phyloP scores from a whole-genome alignment of 257 asterid species.

The Misopates orontium region DNA sequence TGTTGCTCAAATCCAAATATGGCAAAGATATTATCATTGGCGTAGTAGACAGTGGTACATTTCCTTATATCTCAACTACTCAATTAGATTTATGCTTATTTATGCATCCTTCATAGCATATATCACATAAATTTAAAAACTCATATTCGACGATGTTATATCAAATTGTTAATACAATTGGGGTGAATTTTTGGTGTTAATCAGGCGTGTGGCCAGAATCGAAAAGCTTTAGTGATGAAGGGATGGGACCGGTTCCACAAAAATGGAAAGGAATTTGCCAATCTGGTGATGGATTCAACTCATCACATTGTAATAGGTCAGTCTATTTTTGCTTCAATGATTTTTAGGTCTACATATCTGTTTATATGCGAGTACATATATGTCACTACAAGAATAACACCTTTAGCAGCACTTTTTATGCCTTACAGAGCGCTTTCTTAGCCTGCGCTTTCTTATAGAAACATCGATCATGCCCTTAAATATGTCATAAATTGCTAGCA shows the following conservation, averaged over 20 bases:
- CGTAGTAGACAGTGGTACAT: conserved; percentile 68
- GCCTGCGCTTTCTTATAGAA: no score
- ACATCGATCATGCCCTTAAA: no score
- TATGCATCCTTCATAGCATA: not conserved
- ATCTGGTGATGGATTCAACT: conserved; percentile 68
- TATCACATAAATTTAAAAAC: no score
- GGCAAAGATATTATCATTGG: conserved; percentile 77
- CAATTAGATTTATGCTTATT: not conserved
- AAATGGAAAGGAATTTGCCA: conserved; percentile 89
- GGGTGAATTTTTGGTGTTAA: not conserved
- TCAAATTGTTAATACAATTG: no score
- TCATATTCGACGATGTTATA: no score
- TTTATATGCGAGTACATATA: no score
- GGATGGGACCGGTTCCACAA: conserved; percentile 64
- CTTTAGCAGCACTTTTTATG: no score
- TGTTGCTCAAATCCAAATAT: conserved; percentile 60
- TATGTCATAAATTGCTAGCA: no score
- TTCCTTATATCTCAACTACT: not conserved
- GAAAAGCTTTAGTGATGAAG: conserved; percentile 64
- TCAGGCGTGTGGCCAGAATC: conserved; percentile 97
- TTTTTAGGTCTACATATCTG: no score
- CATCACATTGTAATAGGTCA: conserved; percentile 74
- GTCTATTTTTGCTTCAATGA: conserved; percentile 15
- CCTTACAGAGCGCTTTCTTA: no score
- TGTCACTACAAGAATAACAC: no score